Evolutionary conservation across 176 grass and related monocot species (phyloP).

Genomic region (Oryza meyeriana): DNA sequence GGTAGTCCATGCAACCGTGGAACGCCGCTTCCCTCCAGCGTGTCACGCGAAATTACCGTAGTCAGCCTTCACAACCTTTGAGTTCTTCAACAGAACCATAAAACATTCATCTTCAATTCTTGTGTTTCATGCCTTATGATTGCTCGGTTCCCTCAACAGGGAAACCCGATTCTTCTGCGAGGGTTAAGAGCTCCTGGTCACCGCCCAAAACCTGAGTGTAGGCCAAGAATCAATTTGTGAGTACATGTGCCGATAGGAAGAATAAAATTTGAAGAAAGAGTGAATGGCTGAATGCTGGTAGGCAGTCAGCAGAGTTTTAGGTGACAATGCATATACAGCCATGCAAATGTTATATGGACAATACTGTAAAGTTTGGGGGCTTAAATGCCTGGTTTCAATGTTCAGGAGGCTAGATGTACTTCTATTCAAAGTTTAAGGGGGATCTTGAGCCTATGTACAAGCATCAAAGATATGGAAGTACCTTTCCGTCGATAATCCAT

Average conservation of each 20-base stretch:
- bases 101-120: neutral
- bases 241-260: neutral
- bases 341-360: neutral
- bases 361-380: neutral
- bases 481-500: conserved; percentile 86
- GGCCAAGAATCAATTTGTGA: neutral
- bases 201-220: conserved; percentile 60
- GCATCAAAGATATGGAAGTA: conserved; percentile 24
- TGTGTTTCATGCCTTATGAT: conserved; percentile 2
- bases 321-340: neutral
- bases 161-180: conserved; percentile 77
- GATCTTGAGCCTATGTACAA: neutral
- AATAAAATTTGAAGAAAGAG: neutral
- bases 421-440: too few relatives aligned
- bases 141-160: conserved; percentile 27
- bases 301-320: neutral
- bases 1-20: neutral
- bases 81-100: neutral
- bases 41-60: neutral
- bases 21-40: neutral
- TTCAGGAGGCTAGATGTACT: too few relatives aligned
- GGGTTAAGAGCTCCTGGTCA: conserved; percentile 68
- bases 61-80: neutral
- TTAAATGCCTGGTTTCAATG: too few relatives aligned
- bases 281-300: neutral